Conservation (phyloP, 2,329 filamentous ascomycete genomes). For the Chaetomium olivaceum region DNA sequence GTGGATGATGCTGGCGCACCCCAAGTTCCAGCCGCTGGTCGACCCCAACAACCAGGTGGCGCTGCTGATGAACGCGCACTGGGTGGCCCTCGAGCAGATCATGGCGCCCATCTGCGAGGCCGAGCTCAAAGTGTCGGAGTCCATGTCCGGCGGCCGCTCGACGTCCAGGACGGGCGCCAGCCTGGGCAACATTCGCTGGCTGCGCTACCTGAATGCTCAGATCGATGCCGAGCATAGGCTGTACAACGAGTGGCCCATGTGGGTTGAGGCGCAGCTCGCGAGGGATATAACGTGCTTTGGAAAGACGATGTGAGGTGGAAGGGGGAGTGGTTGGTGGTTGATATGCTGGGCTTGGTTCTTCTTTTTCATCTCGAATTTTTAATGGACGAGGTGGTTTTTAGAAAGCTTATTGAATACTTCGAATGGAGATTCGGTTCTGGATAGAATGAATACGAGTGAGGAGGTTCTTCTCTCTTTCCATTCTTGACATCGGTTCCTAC, state of each 20-base stretch:
- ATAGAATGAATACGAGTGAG: neutral
- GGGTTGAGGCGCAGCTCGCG: conserved; percentile 55
- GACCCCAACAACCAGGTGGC: conserved; percentile 49
- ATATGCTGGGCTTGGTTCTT: neutral
- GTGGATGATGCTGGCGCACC: conserved; percentile 60
- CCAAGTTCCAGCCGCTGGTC: conserved; percentile 52
- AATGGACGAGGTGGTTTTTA: neutral
- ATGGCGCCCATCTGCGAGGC: conserved; percentile 51
- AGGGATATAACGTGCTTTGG: conserved; percentile 50
- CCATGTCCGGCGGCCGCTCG: conserved; percentile 15
- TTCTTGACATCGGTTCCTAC: too few species aligned
- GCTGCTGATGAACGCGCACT: conserved; percentile 53
- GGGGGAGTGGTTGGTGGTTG: neutral
- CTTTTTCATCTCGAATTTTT: neutral
- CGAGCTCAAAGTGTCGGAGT: conserved; percentile 39
- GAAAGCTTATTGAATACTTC: too few species aligned
- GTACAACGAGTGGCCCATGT: conserved; percentile 56
- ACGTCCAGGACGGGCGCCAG: conserved; percentile 37
- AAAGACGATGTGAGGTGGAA: conserved; percentile 25
- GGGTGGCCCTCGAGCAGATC: conserved; percentile 56
- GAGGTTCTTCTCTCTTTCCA: neutral
- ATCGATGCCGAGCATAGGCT: conserved; percentile 47
- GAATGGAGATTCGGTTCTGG: neutral
- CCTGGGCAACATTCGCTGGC: conserved; percentile 50
- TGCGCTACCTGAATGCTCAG: conserved; percentile 51